Conservation (phyloP, 495 filamentous ascomycete genomes). For the Neurospora cerealis region DNA sequence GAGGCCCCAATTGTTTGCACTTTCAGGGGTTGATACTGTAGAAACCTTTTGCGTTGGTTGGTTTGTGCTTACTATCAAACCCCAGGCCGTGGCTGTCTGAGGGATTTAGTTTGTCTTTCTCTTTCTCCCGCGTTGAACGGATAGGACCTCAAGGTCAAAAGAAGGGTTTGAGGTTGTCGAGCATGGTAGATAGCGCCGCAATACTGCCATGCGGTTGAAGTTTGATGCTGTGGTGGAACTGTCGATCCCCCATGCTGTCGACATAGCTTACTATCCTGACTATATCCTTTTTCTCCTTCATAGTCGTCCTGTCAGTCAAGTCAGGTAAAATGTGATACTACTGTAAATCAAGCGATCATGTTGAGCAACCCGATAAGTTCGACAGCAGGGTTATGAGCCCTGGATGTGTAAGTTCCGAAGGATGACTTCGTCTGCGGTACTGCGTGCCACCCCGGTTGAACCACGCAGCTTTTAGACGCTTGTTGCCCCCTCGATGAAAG, state of each 20-base stretch:
- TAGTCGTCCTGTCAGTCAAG: not conserved
- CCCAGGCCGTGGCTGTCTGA: not conserved
- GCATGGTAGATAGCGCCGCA: not conserved
- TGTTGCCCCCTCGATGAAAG: not conserved
- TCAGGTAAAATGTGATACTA: not conserved
- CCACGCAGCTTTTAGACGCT: not conserved
- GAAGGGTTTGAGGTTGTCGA: not conserved
- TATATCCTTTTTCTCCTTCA: not conserved
- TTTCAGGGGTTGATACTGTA: too few relatives aligned
- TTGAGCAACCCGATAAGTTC: not conserved
- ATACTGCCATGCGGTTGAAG: not conserved
- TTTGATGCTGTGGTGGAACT: not conserved
- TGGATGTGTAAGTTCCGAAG: not conserved
- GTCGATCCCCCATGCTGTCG: not conserved
- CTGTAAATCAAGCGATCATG: not conserved
- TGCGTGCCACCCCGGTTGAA: not conserved
- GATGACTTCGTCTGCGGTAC: not conserved
- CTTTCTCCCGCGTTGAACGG: not conserved
- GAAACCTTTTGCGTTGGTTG: not conserved
- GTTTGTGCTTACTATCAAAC: not conserved
- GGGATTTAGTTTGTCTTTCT: not conserved
- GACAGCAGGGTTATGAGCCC: not conserved
- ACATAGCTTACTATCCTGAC: not conserved
- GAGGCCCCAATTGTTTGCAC: too few relatives aligned
- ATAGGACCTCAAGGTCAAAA: not conserved